Evolutionary conservation across 371 early-diverging fungal genomes (phyloP).

Genomic region (Rhizopus microsporus): DNA sequence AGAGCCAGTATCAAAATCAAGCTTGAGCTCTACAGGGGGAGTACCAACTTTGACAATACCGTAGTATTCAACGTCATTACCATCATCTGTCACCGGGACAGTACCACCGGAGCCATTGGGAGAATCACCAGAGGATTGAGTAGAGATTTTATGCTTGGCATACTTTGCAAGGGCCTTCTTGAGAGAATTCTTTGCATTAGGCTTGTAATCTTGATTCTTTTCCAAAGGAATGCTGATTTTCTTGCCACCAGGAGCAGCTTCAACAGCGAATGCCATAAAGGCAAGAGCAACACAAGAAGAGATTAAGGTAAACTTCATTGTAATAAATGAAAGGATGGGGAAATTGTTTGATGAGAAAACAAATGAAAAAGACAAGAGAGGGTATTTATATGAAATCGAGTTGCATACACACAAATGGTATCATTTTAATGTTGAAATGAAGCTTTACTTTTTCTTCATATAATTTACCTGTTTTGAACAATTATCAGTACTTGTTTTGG

Average conservation of each 20-base stretch:
- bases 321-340: background rate
- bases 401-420: too few species aligned
- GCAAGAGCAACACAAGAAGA: constrained; percentile 14
- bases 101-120: constrained; percentile 2
- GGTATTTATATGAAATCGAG: background rate
- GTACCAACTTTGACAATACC: constrained; percentile 63
- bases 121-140: background rate
- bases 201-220: constrained; percentile 16
- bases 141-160: constrained; percentile 4
- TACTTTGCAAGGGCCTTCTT: constrained; percentile 23
- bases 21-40: constrained; percentile 62
- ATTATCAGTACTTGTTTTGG: too few species aligned
- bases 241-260: constrained; percentile 10
- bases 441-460: too few species aligned
- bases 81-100: constrained; percentile 25
- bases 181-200: constrained; percentile 17
- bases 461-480: too few species aligned
- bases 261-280: constrained; percentile 13
- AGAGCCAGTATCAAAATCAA: constrained; percentile 78
- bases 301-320: constrained; percentile 14
- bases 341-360: background rate
- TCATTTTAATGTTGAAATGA: too few species aligned
- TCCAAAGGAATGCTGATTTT: constrained; percentile 16
- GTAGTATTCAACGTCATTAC: constrained; percentile 48
- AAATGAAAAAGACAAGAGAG: background rate